Evolutionary conservation across 345 rosid species (phyloP), one percentile per base, ranked within the genome.

Genomic region (Noccaea caerulescens): DNA sequence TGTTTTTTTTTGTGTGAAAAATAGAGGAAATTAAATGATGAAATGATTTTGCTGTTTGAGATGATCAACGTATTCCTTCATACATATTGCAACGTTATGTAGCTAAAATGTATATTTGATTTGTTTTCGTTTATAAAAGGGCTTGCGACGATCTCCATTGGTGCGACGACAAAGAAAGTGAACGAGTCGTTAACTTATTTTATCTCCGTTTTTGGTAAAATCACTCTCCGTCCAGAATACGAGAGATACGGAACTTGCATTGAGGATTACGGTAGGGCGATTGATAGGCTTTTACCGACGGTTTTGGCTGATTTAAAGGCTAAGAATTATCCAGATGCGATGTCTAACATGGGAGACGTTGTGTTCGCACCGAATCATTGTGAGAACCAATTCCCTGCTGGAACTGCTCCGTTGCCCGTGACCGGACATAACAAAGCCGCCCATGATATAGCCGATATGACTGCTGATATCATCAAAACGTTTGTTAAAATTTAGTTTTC

Each of bases 361-460:
- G 60, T 68, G 10, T 10, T 20, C 0, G 47, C 1, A 16, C 71
- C 72, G 0, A 8, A 0, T 33, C 0, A 2, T 20, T 73, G 72
- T 43, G 39, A 66, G 39, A 5, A 6, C 1, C 72, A 18, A 45
- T 71, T 60, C 11, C 30, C 30, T 27, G 25, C 68, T 2, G 59
- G 52, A 18, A 4, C 1, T 6, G 33, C 18, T 44, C 66, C 66
- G 11, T 36, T 18, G 1, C 58, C 64, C 3, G 8, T 63, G 39
- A 11, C 44, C 2, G 6, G 1, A 36, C 72, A 53, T 44, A 58
- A 66, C 59, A 42, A 51, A 25, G 69, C 20, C 5, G 39, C 20
- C 4, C 77, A 77, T 66, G 73, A 72, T 53, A 61, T 77, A 9
- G 76, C 77, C 7, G 60, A 51, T 27, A 72, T 71, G 77, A 66